Base-by-base conservation (phyloP, 352 stramenopile genomes). In the Phytophthora niederhauseri region DNA sequence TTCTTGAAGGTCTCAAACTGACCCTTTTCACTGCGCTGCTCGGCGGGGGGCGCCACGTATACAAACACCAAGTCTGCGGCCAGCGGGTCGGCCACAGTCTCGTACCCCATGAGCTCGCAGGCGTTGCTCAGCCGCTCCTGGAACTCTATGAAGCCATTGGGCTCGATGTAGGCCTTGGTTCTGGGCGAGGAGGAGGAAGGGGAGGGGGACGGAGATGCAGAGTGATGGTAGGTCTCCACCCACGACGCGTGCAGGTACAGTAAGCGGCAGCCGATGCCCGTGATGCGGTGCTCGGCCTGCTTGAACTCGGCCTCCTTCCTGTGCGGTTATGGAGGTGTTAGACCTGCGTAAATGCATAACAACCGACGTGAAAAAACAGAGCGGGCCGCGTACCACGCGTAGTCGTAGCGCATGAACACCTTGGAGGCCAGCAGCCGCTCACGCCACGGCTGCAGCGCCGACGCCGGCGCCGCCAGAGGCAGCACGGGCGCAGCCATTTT, bases 361-460 rank as follows among this genome's bases (percentile, higher is more conserved):
- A 77, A 48, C 5, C 26, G 55, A 41, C 48, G 41, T 52, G 22
- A 57, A 54, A 55, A 57, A 41, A 49, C 17, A 64, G 15, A 63
- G 49, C 46, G 41, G 34, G 19, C 55, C 19, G 11, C 73, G 41
- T 66, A 89, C 88, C 88, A 96, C 1, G 88, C 88, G 61, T 96
- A 96, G 61, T 96, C 88, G 58, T 96, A 93, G 57, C 88, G 85
- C 86, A 96, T 96, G 60, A 87, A 79, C 58, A 93, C 75, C 11
- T 80, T 76, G 24, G 82, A 66, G 30, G 64, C 68, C 26, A 84
- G 34, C 26, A 93, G 76, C 17, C 77, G 82, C 71, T 85, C 74
- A 53, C 85, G 85, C 68, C 70, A 77, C 4, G 64, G 69, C 72
- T 63, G 59, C 34, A 75, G 46, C 41, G 66, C 76, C 3, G 76